Conservation (phyloP, 352 stramenopile species). For the Pythium grandisporangium region DNA sequence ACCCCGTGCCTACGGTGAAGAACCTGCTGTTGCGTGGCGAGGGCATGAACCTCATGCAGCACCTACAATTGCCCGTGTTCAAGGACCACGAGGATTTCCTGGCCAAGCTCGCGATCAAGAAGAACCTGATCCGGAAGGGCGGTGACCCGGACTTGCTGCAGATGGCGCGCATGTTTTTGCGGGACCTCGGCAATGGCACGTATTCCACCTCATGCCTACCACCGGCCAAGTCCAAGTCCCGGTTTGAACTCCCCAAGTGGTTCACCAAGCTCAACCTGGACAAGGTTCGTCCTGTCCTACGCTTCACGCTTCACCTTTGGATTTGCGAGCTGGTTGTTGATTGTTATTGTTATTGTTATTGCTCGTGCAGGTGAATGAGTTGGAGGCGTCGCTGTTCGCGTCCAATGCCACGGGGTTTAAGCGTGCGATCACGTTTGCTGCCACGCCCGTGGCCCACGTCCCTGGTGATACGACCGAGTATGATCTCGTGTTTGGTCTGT, state of each 20-base stretch:
- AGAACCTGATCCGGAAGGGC: slow-evolving; percentile 94
- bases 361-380: slow-evolving; percentile 32
- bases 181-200: slow-evolving; percentile 50
- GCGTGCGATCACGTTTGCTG: slow-evolving; percentile 51
- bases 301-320: background rate
- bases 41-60: slow-evolving; percentile 93
- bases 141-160: slow-evolving; percentile 94
- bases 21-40: slow-evolving; percentile 88
- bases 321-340: background rate
- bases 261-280: slow-evolving; percentile 41
- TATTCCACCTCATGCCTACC: slow-evolving; percentile 53
- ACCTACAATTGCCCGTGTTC: slow-evolving; percentile 94
- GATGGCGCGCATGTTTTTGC: slow-evolving; percentile 86
- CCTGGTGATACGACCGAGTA: slow-evolving; percentile 74
- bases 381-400: slow-evolving; percentile 45
- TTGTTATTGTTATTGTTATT: slow-evolving; percentile 5
- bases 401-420: slow-evolving; percentile 49
- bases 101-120: slow-evolving; percentile 90
- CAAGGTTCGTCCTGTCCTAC: slow-evolving; percentile 24
- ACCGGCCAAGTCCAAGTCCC: slow-evolving; percentile 73
- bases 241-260: slow-evolving; percentile 67
- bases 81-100: slow-evolving; percentile 92
- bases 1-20: slow-evolving; percentile 90
- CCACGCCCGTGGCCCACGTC: slow-evolving; percentile 28
- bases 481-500: slow-evolving; percentile 70